Evolutionary conservation across 1,284 basidiomycete species (phyloP), one percentile per base, ranked within the genome.

Genomic region (Leccinum fallax): DNA sequence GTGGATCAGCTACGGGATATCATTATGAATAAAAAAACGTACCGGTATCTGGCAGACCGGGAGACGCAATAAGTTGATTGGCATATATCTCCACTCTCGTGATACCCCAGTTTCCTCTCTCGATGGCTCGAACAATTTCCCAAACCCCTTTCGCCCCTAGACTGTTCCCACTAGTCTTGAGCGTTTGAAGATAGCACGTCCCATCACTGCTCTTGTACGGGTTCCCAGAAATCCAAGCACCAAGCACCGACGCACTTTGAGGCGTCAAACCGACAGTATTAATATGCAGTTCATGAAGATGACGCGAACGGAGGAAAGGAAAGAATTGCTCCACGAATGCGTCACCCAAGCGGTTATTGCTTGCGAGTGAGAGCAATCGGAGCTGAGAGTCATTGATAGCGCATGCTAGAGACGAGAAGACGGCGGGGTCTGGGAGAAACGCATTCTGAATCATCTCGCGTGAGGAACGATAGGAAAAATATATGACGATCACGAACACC

Each of bases 111-210:
- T 89, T 89, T 46, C 75, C 66, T 40, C 68, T 72, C 61, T 80
- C 74, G 3, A 87, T 75, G 10, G 80, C 79, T 40, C 76, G 71
- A 32, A 85, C 70, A 36, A 90, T 80, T 6, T 76, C 70, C 59
- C 73, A 73, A 19, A 85, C 77, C 0, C 78, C 81, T 0, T 72
- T 76, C 38, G 76, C 71, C 2, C 83, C 84, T 3, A 90, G 76
- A 10, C 70, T 71, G 64, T 90, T 90, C 16, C 82, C 85, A 69
- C 83, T 89, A 61, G 82, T 79, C 65, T 81, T 82, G 48, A 90
- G 76, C 2, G 74, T 78, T 57, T 80, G 77, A 16, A 90, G 75
- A 16, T 77, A 77, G 61, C 85, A 86, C n/a, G 3, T 51, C 28
- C 71, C 64, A 19, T 53, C 60, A 36, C 43, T 52, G 30, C 53